These are phyloP conservation scores for Poteriospumella lacustris DNA, from an alignment of 108 stramenopile species.

Conservation along the genomic window DNA sequence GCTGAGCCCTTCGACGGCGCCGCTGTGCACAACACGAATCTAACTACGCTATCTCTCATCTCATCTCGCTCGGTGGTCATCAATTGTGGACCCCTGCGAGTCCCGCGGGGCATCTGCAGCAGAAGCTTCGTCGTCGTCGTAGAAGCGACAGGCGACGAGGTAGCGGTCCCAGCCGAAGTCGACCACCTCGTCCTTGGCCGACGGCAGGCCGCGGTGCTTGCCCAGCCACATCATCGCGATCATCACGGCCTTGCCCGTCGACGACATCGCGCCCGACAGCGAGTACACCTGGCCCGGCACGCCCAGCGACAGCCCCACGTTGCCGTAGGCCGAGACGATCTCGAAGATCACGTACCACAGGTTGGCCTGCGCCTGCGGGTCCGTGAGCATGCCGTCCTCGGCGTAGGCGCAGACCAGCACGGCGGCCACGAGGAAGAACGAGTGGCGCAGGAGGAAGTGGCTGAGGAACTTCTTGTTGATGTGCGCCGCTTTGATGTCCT, in stretches of 20 bases:
- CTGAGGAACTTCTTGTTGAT: neutral
- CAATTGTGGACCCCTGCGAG: no score
- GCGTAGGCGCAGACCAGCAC: neutral
- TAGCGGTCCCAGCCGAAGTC: neutral
- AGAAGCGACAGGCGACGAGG: neutral
- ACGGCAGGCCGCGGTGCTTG: slow-evolving; percentile 13
- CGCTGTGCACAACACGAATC: no score
- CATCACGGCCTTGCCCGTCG: neutral
- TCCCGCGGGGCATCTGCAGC: no score
- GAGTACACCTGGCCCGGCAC: slow-evolving; percentile 3
- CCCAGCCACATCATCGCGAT: slow-evolving; percentile 7
- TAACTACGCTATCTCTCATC: no score
- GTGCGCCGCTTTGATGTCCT: no score
- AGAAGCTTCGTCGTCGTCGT: no score
- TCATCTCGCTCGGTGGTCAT: no score
- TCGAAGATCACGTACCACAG: slow-evolving; percentile 28
- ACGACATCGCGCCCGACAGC: neutral
- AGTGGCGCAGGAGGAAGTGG: neutral
- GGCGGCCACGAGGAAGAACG: neutral
- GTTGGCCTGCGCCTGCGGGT: neutral
- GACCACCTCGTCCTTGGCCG: neutral
- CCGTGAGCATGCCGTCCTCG: neutral
- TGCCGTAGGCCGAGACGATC: slow-evolving; percentile 29
- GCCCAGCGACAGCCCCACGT: slow-evolving; percentile 28
- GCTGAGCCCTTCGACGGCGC: no score